Conservation (phyloP, 441 rosid genomes). For the Gossypium schwendimanii region DNA sequence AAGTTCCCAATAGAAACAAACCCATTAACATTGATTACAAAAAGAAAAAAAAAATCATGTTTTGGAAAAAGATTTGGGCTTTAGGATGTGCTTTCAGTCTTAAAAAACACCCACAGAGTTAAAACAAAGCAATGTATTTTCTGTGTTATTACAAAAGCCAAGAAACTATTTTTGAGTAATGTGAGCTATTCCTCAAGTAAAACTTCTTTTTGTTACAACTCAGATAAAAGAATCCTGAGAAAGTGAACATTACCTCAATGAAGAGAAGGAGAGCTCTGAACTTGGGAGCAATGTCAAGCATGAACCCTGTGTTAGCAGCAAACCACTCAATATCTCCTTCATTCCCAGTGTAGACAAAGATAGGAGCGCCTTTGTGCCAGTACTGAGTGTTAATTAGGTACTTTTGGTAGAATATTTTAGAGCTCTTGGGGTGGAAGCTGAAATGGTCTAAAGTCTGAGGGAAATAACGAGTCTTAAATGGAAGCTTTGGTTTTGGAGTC, state of each 20-base stretch:
- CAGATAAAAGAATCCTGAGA: not conserved
- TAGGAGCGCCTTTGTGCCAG: constrained; percentile 55
- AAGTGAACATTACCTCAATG: constrained; percentile 45
- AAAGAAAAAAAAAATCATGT: not conserved
- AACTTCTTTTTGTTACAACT: too few relatives aligned
- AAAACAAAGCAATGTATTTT: not conserved
- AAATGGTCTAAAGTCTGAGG: constrained; percentile 71
- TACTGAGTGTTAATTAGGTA: constrained; percentile 46
- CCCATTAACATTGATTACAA: not conserved
- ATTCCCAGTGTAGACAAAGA: constrained; percentile 72
- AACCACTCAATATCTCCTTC: constrained; percentile 84
- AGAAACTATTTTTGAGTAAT: not conserved
- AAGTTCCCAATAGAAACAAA: constrained; percentile 9
- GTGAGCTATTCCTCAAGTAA: too few relatives aligned
- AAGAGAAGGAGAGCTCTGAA: constrained; percentile 64
- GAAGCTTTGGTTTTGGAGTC: constrained; percentile 26
- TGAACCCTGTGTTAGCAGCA: constrained; percentile 72
- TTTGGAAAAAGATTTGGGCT: not conserved
- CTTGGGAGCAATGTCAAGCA: constrained; percentile 73
- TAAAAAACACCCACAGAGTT: not conserved
- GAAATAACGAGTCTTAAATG: constrained; percentile 48
- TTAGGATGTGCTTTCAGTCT: not conserved
- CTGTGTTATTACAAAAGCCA: not conserved
- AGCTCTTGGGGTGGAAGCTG: constrained; percentile 47
- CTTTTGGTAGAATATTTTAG: constrained; percentile 52